These are phyloP conservation scores for Aquilaria malaccensis DNA, from an alignment of 345 rosid species.

Conservation along the genomic window DNA sequence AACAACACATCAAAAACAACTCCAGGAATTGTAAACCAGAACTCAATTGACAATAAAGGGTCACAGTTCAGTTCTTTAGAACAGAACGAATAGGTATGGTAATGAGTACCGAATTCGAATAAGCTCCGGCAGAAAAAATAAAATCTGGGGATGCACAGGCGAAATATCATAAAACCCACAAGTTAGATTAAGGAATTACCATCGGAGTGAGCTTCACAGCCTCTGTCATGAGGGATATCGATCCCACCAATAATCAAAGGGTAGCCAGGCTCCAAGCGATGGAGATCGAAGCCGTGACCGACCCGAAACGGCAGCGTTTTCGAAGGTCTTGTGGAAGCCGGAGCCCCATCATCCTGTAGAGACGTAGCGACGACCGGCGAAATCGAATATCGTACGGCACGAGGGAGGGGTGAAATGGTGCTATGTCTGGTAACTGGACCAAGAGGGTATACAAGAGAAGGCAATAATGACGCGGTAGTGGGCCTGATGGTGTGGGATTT, in stretches of 20 bases:
- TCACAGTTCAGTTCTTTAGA: too few relatives aligned
- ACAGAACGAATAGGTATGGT: too few relatives aligned
- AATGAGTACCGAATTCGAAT: neutral
- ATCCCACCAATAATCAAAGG: slow-evolving; percentile 95
- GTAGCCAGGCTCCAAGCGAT: slow-evolving; percentile 84
- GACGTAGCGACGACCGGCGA: slow-evolving; percentile 39
- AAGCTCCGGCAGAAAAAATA: neutral
- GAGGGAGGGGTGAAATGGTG: slow-evolving; percentile 17
- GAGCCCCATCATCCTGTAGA: slow-evolving; percentile 35
- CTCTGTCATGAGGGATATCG: slow-evolving; percentile 85
- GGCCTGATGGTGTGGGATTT: slow-evolving; percentile 10
- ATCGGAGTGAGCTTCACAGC: slow-evolving; percentile 99
- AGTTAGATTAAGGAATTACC: slow-evolving; percentile 30
- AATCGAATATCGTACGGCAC: slow-evolving; percentile 16
- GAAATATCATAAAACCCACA: neutral
- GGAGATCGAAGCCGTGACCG: slow-evolving; percentile 97
- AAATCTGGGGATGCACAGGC: neutral
- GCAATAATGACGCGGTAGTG: slow-evolving; percentile 13
- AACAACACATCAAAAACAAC: slow-evolving; percentile 11
- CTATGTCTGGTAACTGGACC: slow-evolving; percentile 3
- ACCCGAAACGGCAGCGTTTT: slow-evolving; percentile 76
- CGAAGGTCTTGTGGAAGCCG: slow-evolving; percentile 28
- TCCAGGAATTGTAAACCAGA: neutral
- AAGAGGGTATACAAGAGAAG: slow-evolving; percentile 17
- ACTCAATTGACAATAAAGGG: too few relatives aligned